phyloP scores from a whole-genome alignment of 768 basidiomycete species.

The Podaxis mareebaensis region DNA sequence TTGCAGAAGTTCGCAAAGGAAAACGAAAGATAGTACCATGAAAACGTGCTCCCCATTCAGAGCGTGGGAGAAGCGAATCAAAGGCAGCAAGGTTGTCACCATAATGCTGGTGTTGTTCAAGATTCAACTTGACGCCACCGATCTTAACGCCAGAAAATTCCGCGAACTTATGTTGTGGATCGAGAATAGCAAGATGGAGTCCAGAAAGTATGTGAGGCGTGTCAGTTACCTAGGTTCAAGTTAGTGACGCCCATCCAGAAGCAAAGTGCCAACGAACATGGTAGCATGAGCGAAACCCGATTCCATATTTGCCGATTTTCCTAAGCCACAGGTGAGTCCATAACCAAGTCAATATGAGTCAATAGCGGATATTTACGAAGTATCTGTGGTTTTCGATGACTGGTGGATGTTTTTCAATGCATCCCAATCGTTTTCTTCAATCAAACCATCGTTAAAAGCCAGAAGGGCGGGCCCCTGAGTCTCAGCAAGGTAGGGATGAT shows the following conservation, averaged over 20 bases:
- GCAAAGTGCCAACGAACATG: slow-evolving; percentile 21
- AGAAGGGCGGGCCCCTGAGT: slow-evolving; percentile 41
- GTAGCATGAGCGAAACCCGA: slow-evolving; percentile 28
- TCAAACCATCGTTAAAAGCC: slow-evolving; percentile 35
- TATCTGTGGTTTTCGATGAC: slow-evolving; percentile 27
- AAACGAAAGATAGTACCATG: slow-evolving; percentile 47
- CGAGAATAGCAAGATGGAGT: slow-evolving; percentile 39
- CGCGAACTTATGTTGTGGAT: slow-evolving; percentile 36
- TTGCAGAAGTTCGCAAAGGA: slow-evolving; percentile 38
- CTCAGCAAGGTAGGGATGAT: slow-evolving; percentile 26
- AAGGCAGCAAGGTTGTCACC: slow-evolving; percentile 35
- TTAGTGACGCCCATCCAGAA: neutral
- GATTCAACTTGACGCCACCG: slow-evolving; percentile 32
- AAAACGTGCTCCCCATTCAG: slow-evolving; percentile 25
- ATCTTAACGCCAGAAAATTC: slow-evolving; percentile 17
- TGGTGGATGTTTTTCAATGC: slow-evolving; percentile 37
- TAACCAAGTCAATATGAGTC: neutral
- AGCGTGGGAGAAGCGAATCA: slow-evolving; percentile 23
- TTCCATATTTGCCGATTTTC: slow-evolving; percentile 28
- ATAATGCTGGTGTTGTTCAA: slow-evolving; percentile 25
- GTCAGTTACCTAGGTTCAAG: slow-evolving; percentile 43
- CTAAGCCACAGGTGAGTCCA: slow-evolving; percentile 14
- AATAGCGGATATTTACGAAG: slow-evolving; percentile 17
- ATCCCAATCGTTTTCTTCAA: slow-evolving; percentile 36
- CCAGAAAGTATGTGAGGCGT: slow-evolving; percentile 49